Conservation (phyloP, 495 filamentous ascomycete species). For the Tuber microsphaerosporum region DNA sequence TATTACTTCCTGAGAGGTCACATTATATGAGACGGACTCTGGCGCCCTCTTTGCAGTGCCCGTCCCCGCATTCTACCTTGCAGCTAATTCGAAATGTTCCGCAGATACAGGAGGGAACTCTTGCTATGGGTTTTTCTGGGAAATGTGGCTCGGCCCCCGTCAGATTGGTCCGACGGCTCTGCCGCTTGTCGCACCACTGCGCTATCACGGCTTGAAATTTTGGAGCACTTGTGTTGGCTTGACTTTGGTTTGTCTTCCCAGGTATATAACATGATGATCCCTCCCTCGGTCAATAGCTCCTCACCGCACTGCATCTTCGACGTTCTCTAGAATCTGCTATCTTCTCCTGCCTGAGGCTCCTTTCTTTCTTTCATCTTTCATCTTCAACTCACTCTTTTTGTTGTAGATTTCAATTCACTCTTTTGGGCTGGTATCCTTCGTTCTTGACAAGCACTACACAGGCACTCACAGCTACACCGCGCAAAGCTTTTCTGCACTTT, state of each 20-base stretch:
- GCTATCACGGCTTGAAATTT: background rate
- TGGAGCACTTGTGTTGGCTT: background rate
- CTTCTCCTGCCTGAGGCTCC: slow-evolving; percentile 27
- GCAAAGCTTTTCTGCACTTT: background rate
- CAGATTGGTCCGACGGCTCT: background rate
- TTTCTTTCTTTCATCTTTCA: slow-evolving; percentile 18
- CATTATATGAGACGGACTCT: background rate
- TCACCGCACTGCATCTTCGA: slow-evolving; percentile 16
- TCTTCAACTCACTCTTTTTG: slow-evolving; percentile 36
- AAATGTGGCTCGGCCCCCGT: background rate
- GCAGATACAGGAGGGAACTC: too few relatives aligned
- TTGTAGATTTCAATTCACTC: slow-evolving; percentile 28
- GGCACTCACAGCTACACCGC: too few relatives aligned
- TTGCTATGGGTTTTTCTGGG: background rate
- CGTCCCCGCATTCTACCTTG: background rate
- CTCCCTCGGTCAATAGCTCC: slow-evolving; percentile 9
- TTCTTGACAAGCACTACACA: slow-evolving; percentile 13
- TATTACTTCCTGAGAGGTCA: background rate
- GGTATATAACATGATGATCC: slow-evolving; percentile 19
- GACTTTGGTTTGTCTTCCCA: background rate
- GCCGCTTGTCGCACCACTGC: background rate
- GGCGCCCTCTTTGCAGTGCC: background rate
- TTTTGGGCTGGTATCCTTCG: slow-evolving; percentile 30
- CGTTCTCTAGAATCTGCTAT: slow-evolving; percentile 20
- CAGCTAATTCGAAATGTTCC: too few relatives aligned